Conservation (phyloP, 2,329 filamentous ascomycete species). For the Juglanconis sp. region DNA sequence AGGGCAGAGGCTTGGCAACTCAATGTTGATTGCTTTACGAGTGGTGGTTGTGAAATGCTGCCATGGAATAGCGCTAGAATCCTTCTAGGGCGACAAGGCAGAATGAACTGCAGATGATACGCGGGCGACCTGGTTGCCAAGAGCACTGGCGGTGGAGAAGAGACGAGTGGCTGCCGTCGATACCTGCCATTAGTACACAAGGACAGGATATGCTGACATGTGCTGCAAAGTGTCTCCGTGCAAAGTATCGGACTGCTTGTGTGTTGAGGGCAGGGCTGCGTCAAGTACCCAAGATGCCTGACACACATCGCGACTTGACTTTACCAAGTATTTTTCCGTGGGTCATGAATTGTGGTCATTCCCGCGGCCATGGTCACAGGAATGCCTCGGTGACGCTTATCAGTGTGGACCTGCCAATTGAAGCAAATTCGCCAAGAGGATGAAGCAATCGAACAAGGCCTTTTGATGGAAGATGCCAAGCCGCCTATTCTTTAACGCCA, state of each 20-base stretch:
- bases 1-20: neutral
- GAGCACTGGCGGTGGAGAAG: no score
- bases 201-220: no score
- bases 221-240: no score
- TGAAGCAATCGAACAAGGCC: neutral
- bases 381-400: neutral
- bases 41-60: neutral
- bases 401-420: constrained; percentile 12
- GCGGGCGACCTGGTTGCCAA: no score
- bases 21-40: neutral
- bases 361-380: neutral
- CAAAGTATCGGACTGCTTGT: no score
- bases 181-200: no score
- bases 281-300: no score
- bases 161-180: no score
- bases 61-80: constrained; percentile 3
- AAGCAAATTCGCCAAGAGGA: constrained; percentile 3
- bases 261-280: no score
- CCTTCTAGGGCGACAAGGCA: constrained; percentile 6
- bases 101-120: no score
- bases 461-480: neutral
- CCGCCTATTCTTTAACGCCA: neutral
- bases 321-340: neutral
- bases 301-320: no score
- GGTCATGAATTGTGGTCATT: neutral